Base-by-base conservation (phyloP, 805 yeast genomes). In the Wickerhamiella parazyma region DNA sequence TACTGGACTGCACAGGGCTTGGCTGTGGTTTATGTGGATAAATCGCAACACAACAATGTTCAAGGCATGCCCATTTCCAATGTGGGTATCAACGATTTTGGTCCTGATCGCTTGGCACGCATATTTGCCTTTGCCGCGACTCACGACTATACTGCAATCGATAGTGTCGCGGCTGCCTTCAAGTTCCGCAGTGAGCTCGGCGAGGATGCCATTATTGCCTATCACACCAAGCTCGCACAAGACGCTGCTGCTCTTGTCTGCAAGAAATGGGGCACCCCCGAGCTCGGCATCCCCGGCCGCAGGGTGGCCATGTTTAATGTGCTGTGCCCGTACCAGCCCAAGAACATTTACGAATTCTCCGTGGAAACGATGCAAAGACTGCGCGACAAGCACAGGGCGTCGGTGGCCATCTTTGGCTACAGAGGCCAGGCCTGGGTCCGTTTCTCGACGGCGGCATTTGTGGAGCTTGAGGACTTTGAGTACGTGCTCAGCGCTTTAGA, bases 381-480 rank as follows among this genome's bases (percentile, higher is more conserved):
- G 64, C 14, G 50, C 62, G 41, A 65, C 66, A n/a, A 69, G 26
- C 37, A 34, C 22, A 8, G 22, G 16, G 17, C 78, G 0, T 71
- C 59, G 51, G 63, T 74, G 24, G 80, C 76, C 7, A 49, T 68
- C 25, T 55, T 52, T 2, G 49, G 58, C 38, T 76, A 72, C 52
- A 61, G 68, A 31, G 69, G 61, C 4, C 50, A 51, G 26, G 36
- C 67, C 24, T 71, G 62, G 59, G 59, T 63, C 21, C 67, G 87
- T 48, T 71, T 76, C 49, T 70, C 78, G 43, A 76, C 76, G 22
- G 80, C 76, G 52, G 59, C 76, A 6, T 80, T 75, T 56, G 71
- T 73, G 48, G 80, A 75, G 37, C 50, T 71, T n/a, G 61, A 61
- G 5, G 86, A 80, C 51, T 78, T 66, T 55, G 62, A 63, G 26